phyloP scores from a whole-genome alignment of 2,329 filamentous ascomycete genomes.

The Aulographum hederae region DNA sequence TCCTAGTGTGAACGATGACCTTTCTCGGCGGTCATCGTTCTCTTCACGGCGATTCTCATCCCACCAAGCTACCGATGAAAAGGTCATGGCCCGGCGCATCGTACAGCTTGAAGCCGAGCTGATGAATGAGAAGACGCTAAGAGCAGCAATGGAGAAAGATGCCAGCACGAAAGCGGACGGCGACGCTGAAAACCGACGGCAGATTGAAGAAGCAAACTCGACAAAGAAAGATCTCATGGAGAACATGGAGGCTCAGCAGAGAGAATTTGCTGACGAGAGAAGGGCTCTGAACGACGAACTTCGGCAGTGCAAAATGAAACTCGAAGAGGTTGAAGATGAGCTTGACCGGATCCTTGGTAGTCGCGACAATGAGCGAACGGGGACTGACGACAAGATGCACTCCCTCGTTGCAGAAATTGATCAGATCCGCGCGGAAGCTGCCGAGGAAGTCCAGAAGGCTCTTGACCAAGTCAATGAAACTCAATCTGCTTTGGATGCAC shows the following conservation, averaged over 20 bases:
- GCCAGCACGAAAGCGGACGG: constrained; percentile 36
- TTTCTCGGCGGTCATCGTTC: constrained; percentile 39
- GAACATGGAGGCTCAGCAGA: constrained; percentile 84
- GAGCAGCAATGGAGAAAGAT: constrained; percentile 51
- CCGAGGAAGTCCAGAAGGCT: constrained; percentile 29
- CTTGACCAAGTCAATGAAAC: constrained; percentile 27
- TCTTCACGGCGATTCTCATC: constrained; percentile 43
- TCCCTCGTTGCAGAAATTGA: constrained; percentile 55
- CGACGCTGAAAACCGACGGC: constrained; percentile 43
- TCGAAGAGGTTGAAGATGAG: constrained; percentile 85
- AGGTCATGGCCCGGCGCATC: constrained; percentile 42
- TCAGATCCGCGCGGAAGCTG: constrained; percentile 29
- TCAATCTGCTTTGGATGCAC: constrained; percentile 36
- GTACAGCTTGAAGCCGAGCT: constrained; percentile 62
- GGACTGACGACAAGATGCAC: constrained; percentile 49
- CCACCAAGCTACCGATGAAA: constrained; percentile 40
- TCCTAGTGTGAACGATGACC: constrained; percentile 20
- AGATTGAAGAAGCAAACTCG: constrained; percentile 70
- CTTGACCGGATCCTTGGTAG: constrained; percentile 71
- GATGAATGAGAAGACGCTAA: constrained; percentile 49
- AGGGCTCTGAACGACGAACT: constrained; percentile 70
- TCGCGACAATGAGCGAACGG: constrained; percentile 61
- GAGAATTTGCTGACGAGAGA: constrained; percentile 72
- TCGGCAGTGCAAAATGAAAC: constrained; percentile 51
- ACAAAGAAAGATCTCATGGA: constrained; percentile 88